Percentiles rank a stretch among this genome's conserved stretches.
Evolutionary conservation across 2,329 filamentous ascomycete species (phyloP).

Genomic region (Pseudogymnoascus destructans): DNA sequence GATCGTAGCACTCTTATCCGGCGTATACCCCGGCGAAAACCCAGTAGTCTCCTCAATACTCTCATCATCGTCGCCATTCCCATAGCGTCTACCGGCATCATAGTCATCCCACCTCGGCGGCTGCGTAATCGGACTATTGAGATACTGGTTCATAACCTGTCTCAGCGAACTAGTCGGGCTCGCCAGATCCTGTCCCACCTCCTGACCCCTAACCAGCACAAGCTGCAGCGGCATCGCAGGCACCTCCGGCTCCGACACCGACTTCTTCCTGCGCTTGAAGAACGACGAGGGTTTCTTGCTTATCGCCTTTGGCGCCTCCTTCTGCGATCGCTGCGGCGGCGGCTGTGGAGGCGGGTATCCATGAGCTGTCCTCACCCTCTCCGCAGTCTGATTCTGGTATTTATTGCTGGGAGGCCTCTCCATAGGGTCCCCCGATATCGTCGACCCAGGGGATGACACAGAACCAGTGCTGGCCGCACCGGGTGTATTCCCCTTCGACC

Average conservation of each 20-base stretch:
- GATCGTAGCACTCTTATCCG: constrained; percentile 58
- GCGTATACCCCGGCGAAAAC: constrained; percentile 66
- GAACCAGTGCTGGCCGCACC: not conserved
- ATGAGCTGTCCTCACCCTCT: not conserved
- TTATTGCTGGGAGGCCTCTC: not conserved
- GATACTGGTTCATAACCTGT: constrained; percentile 76
- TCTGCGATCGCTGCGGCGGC: not conserved
- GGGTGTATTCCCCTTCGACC: constrained; percentile 41
- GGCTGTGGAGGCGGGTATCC: constrained; percentile 19
- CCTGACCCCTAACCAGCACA: constrained; percentile 13
- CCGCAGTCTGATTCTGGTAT: not conserved
- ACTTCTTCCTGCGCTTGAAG: constrained; percentile 89
- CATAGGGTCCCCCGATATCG: not conserved
- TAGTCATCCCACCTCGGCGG: not conserved
- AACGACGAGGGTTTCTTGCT: constrained; percentile 92
- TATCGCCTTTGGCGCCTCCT: constrained; percentile 30
- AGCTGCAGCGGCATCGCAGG: constrained; percentile 41
- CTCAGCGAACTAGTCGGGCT: constrained; percentile 71
- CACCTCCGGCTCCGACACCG: constrained; percentile 52
- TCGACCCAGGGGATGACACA: not conserved
- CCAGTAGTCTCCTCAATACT: constrained; percentile 32
- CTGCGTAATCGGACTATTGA: constrained; percentile 28
- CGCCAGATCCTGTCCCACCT: constrained; percentile 14
- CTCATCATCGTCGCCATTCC: constrained; percentile 14
- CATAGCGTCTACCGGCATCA: not conserved